Conservation (phyloP, 2,329 filamentous ascomycete genomes). For the Pseudogymnoascus sp. region DNA sequence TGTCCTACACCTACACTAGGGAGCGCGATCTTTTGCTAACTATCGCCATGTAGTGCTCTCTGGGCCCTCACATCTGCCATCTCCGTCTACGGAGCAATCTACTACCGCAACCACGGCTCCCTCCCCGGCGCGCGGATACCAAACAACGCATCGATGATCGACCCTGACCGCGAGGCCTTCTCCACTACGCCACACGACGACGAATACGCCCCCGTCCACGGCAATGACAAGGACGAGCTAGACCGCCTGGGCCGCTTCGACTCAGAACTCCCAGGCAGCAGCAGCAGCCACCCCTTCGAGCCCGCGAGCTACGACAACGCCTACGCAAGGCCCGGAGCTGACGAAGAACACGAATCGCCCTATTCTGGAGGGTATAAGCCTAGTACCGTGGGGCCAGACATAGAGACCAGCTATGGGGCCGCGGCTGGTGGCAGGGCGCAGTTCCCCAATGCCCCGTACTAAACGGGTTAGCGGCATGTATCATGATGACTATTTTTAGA, state of each 20-base stretch:
- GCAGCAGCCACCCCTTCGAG: constrained; percentile 1
- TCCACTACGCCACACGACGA: constrained; percentile 59
- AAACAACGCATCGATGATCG: constrained; percentile 40
- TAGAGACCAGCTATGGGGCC: neutral
- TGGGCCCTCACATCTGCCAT: constrained; percentile 45
- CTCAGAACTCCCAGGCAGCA: neutral
- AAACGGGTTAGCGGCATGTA: neutral
- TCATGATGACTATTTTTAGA: constrained; percentile 4
- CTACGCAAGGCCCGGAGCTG: neutral
- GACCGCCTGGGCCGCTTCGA: constrained; percentile 8
- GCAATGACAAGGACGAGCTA: constrained; percentile 38
- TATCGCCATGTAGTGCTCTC: constrained; percentile 37
- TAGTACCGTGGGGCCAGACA: neutral
- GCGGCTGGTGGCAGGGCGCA: neutral
- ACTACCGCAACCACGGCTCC: constrained; percentile 52
- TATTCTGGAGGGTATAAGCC: neutral
- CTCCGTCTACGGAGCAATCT: constrained; percentile 51
- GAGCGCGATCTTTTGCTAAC: neutral
- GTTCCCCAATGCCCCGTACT: neutral
- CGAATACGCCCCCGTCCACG: constrained; percentile 54
- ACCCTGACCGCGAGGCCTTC: constrained; percentile 63
- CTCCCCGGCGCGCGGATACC: constrained; percentile 45
- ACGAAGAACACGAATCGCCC: neutral
- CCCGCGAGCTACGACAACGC: neutral
- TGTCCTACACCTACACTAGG: neutral